Evolutionary conservation across 176 grass and related monocot genomes (phyloP), one percentile per base, ranked within the genome.

Genomic region (Zoysia pacifica): DNA sequence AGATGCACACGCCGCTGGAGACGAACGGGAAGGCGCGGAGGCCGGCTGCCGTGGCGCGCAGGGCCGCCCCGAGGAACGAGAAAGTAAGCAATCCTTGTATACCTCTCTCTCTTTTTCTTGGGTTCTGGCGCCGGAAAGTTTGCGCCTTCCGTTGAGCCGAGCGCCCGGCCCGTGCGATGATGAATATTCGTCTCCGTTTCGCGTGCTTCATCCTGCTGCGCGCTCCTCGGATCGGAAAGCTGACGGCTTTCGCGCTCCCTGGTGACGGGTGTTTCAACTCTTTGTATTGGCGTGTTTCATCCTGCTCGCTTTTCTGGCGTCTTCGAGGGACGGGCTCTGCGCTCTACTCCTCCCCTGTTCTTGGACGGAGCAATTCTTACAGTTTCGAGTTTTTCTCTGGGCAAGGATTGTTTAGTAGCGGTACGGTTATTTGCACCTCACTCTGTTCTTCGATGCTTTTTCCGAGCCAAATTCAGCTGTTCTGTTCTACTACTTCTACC

Each of bases 31-130:
- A 62, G 73, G 7, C 67, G 80, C 76, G 88, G 71, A 85, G 81
- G 81, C 73, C 48, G 66, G 48, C 84, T 78, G 50, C 67, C 78
- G 15, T 37, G 48, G 45, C 46, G 35, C 62, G 66, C 79, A 82
- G 15, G 82, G 73, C 66, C 28, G 49, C 86, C 44, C 78, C 82
- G 45, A 91, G 84, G 91, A 83, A 84, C 71, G 82, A 85, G 67
- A 91, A 88, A 86, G 94, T 97, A 86, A 47, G 94, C 37, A 79
- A 50, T 18, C 84, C 79, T 81, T 86, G 70, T 36, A 69, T 28
- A 40, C 48, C 75, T 67, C 78, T 69, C 50, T 46, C 73, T 56
- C 65, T 45, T 73, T 64, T 75, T 73, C 75, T 69, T 54, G 65
- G 73, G 75, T 58, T 81, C 70, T 69, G 49, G 50, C 45, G 45